These are phyloP conservation scores for Scheffersomyces cryptocercus DNA, from an alignment of 1,139 yeast genomes.

Conservation along the genomic window DNA sequence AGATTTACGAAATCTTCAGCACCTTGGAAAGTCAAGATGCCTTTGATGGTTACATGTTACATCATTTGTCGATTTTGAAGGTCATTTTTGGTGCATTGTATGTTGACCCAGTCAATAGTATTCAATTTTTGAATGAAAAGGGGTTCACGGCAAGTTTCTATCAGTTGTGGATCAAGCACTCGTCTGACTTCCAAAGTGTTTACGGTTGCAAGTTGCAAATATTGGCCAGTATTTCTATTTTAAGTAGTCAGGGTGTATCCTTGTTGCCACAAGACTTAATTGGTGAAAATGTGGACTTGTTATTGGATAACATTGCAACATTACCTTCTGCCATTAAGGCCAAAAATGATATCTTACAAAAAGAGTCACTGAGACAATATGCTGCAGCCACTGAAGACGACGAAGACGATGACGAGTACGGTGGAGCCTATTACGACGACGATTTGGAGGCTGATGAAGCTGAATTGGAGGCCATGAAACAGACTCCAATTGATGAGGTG, in stretches of 20 bases:
- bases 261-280: slow-evolving; percentile 33
- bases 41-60: slow-evolving; percentile 51
- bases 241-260: slow-evolving; percentile 16
- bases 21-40: slow-evolving; percentile 40
- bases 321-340: slow-evolving; percentile 52
- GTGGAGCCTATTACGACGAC: slow-evolving; percentile 34
- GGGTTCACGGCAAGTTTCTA: slow-evolving; percentile 39
- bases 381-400: slow-evolving; percentile 19
- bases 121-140: slow-evolving; percentile 39
- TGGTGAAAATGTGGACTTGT: slow-evolving; percentile 41
- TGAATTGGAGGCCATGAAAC: slow-evolving; percentile 54
- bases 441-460: slow-evolving; percentile 53
- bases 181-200: slow-evolving; percentile 52
- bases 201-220: slow-evolving; percentile 59
- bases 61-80: slow-evolving; percentile 45
- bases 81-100: slow-evolving; percentile 43
- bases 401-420: slow-evolving; percentile 26
- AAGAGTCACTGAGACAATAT: slow-evolving; percentile 32
- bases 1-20: slow-evolving; percentile 37
- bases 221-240: slow-evolving; percentile 38
- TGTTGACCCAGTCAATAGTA: slow-evolving; percentile 40
- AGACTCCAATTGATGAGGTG: slow-evolving; percentile 51
- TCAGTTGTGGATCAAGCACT: slow-evolving; percentile 51
- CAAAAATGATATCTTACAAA: slow-evolving; percentile 42
- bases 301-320: slow-evolving; percentile 42